These are phyloP conservation scores for Urochloa ruziziensis DNA, from an alignment of 176 grass and related monocot genomes.

Conservation along the genomic window DNA sequence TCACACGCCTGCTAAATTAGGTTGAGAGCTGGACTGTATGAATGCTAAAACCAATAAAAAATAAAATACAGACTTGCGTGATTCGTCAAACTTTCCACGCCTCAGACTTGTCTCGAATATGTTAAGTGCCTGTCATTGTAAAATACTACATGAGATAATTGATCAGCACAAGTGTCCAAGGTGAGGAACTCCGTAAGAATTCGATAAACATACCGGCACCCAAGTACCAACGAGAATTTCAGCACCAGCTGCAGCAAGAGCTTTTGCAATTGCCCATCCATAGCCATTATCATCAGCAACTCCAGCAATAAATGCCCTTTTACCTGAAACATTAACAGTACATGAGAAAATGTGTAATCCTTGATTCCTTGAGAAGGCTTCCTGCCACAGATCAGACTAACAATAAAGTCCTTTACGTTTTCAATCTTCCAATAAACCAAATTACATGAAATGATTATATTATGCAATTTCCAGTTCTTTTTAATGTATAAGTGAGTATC, in stretches of 20 bases:
- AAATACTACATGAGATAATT: constrained; percentile 24
- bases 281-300: constrained; percentile 99
- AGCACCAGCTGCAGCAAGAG: constrained; percentile 94
- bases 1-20: background rate
- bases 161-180: background rate
- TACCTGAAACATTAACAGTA: constrained; percentile 50
- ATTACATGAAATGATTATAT: background rate
- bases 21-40: background rate
- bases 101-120: constrained; percentile 49
- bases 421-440: background rate
- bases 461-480: background rate
- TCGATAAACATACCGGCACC: constrained; percentile 75
- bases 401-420: background rate
- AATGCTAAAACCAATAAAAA: background rate
- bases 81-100: constrained; percentile 46
- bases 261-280: constrained; percentile 96
- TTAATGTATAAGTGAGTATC: background rate
- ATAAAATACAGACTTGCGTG: constrained; percentile 38
- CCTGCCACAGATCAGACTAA: background rate
- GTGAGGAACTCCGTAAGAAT: background rate
- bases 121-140: constrained; percentile 33
- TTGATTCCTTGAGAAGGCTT: background rate
- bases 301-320: constrained; percentile 98
- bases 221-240: constrained; percentile 99
- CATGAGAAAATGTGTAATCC: constrained; percentile 10